Conservation (phyloP, 176 grass and related monocot genomes). For the Raddia distichophylla region DNA sequence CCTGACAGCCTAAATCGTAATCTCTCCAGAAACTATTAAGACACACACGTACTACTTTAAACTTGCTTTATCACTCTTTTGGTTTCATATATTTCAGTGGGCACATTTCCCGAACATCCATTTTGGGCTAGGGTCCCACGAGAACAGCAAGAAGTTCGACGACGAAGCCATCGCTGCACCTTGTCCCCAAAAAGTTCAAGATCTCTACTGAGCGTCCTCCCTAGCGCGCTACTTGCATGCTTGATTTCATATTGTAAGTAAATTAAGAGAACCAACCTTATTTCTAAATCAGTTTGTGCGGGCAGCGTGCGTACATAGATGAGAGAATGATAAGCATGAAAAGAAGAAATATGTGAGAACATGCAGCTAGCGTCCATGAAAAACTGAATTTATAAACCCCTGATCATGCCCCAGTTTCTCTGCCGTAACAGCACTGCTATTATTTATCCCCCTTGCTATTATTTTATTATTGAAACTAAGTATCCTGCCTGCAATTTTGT, state of each 20-base stretch:
- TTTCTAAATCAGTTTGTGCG: constrained; percentile 31
- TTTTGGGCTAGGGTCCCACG: constrained; percentile 43
- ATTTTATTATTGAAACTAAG: constrained; percentile 18
- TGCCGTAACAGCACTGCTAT: too few species aligned
- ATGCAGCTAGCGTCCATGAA: constrained; percentile 8
- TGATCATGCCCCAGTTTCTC: not conserved
- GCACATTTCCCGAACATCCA: constrained; percentile 69
- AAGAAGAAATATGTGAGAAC: not conserved
- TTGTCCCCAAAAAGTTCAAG: constrained; percentile 44
- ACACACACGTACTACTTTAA: not conserved
- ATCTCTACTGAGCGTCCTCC: constrained; percentile 29
- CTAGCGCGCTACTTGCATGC: not conserved
- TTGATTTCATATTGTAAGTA: constrained; percentile 43
- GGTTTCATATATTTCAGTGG: constrained; percentile 51
- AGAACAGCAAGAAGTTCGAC: constrained; percentile 50
- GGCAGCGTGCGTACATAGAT: constrained; percentile 39
- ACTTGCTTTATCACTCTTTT: not conserved
- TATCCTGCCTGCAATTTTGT: not conserved
- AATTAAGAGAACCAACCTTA: constrained; percentile 13
- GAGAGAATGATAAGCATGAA: constrained; percentile 11
- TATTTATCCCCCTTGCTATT: not conserved
- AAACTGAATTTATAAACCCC: constrained; percentile 20
- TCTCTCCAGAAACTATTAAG: not conserved
- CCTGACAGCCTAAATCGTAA: too few species aligned
- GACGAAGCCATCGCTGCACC: constrained; percentile 42